Evolutionary conservation across 352 stramenopile species (phyloP).

Genomic region (Saprolegnia diclina): DNA sequence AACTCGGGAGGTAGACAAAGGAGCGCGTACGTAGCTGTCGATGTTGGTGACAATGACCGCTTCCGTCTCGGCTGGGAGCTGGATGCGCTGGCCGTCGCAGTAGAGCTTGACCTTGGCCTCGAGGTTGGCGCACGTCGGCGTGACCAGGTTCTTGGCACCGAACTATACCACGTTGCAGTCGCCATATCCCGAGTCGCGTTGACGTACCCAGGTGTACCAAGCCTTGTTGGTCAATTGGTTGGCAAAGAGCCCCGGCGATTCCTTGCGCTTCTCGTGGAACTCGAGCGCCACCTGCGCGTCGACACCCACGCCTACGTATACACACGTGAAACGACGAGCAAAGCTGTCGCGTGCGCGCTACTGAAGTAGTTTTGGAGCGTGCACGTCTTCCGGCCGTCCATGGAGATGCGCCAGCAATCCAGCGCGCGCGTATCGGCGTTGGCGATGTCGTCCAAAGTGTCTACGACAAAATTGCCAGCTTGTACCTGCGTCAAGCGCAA

Average conservation of each 20-base stretch:
- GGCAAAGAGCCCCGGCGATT: slow-evolving; percentile 82
- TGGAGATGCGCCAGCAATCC: slow-evolving; percentile 67
- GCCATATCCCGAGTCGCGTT: not conserved
- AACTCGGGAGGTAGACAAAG: not conserved
- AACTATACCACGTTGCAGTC: slow-evolving; percentile 34
- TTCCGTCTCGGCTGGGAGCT: slow-evolving; percentile 66
- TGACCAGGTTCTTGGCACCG: slow-evolving; percentile 81
- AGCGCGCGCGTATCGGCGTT: slow-evolving; percentile 65
- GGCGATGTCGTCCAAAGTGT: slow-evolving; percentile 62
- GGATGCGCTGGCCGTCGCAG: slow-evolving; percentile 69
- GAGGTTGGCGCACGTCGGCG: slow-evolving; percentile 72
- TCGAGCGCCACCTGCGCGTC: slow-evolving; percentile 86
- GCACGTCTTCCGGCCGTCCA: slow-evolving; percentile 54
- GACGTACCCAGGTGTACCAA: slow-evolving; percentile 65
- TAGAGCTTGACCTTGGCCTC: slow-evolving; percentile 66
- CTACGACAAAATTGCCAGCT: slow-evolving; percentile 1
- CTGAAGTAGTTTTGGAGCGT: slow-evolving; percentile 77
- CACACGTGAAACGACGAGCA: not conserved
- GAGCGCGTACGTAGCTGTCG: slow-evolving; percentile 52
- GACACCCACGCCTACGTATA: slow-evolving; percentile 56
- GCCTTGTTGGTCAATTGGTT: slow-evolving; percentile 89
- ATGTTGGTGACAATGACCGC: slow-evolving; percentile 86
- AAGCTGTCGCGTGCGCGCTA: not conserved
- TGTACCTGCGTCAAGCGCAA: not conserved
- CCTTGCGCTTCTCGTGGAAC: slow-evolving; percentile 86